Percentiles rank a stretch among this genome's conserved stretches.
phyloP scores from a whole-genome alignment of 257 asterid genomes.

The Plantago major region DNA sequence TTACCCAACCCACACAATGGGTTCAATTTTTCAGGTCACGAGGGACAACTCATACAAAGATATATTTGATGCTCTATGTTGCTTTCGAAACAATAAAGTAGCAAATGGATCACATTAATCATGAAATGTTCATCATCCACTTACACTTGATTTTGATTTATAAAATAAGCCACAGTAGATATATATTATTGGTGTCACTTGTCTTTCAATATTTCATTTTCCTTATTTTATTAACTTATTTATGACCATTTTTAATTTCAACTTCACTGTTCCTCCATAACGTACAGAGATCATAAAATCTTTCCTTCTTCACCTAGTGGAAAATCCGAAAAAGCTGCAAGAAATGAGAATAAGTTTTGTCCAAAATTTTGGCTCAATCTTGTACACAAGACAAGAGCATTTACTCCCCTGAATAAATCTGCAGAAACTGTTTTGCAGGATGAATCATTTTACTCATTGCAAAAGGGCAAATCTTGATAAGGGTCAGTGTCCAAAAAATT shows the following conservation, averaged over 20 bases:
- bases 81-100: slow-evolving; percentile 6
- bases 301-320: slow-evolving; percentile 3
- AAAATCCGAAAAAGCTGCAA: slow-evolving; percentile 11
- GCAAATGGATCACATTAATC: slow-evolving; percentile 2
- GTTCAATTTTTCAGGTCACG: slow-evolving; percentile 1
- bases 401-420: slow-evolving; percentile 8
- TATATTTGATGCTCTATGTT: slow-evolving; percentile 1
- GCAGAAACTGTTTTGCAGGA: background rate
- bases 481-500: background rate
- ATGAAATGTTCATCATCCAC: background rate
- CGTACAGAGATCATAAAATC: background rate
- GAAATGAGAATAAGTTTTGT: background rate
- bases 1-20: background rate
- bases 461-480: background rate
- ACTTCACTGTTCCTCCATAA: slow-evolving; percentile 6
- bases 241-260: background rate
- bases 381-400: slow-evolving; percentile 5
- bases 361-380: background rate
- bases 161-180: background rate
- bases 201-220: background rate
- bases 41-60: background rate
- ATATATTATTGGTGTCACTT: slow-evolving; percentile 3
- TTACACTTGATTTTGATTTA: background rate
- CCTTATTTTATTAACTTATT: background rate
- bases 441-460: background rate